These are phyloP conservation scores for Pseudonectria buxi DNA, from an alignment of 2,329 filamentous ascomycete genomes.

Conservation along the genomic window DNA sequence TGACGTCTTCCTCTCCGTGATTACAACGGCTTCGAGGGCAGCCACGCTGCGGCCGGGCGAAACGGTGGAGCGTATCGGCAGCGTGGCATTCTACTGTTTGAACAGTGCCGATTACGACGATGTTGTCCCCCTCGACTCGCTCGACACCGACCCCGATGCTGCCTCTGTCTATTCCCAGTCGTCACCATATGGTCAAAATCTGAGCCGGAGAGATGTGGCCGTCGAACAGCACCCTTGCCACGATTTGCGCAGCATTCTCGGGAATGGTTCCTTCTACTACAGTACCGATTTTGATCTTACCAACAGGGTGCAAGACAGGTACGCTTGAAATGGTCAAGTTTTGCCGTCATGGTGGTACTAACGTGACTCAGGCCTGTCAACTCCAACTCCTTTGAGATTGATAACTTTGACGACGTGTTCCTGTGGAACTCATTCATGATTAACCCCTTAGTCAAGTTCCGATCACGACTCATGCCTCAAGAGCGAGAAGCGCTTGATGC, in stretches of 20 bases:
- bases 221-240: slow-evolving; percentile 77
- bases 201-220: slow-evolving; percentile 61
- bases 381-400: slow-evolving; percentile 75
- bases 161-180: slow-evolving; percentile 41
- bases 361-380: slow-evolving; percentile 56
- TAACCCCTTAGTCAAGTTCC: slow-evolving; percentile 80
- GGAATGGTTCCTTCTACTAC: slow-evolving; percentile 95
- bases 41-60: slow-evolving; percentile 81
- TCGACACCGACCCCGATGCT: slow-evolving; percentile 45
- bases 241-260: slow-evolving; percentile 83
- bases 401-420: slow-evolving; percentile 87
- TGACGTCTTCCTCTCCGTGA: slow-evolving; percentile 86
- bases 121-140: slow-evolving; percentile 50
- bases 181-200: slow-evolving; percentile 30
- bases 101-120: slow-evolving; percentile 83
- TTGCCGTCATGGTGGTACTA: slow-evolving; percentile 3
- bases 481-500: slow-evolving; percentile 77
- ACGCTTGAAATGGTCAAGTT: too few relatives aligned
- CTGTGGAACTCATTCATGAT: slow-evolving; percentile 99
- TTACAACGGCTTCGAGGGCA: slow-evolving; percentile 71
- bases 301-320: slow-evolving; percentile 85
- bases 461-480: slow-evolving; percentile 66
- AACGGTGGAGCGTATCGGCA: slow-evolving; percentile 78
- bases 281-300: slow-evolving; percentile 98
- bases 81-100: slow-evolving; percentile 88